Percentiles rank a stretch among this genome's conserved stretches.
phyloP scores from a whole-genome alignment of 441 rosid genomes.

The Geranium incanum region DNA sequence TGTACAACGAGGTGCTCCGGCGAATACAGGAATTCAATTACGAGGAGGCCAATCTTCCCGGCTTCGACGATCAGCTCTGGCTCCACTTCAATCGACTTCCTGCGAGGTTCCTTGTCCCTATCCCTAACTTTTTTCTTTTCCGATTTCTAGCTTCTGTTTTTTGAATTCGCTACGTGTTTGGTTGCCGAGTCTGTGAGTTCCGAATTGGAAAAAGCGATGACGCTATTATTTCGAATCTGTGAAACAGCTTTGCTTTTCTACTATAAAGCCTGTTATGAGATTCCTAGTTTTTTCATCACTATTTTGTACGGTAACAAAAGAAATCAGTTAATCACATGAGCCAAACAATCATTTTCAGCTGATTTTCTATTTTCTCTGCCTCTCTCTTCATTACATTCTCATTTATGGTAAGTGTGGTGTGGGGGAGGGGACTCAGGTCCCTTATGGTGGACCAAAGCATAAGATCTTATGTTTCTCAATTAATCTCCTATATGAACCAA shows the following conservation, averaged over 20 bases:
- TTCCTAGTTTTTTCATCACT: not conserved
- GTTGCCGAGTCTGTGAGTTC: too few species aligned
- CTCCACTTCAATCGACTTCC: slow-evolving; percentile 95
- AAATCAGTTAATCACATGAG: too few species aligned
- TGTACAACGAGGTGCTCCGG: slow-evolving; percentile 62
- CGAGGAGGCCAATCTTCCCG: slow-evolving; percentile 61
- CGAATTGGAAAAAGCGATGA: not conserved
- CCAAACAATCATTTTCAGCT: too few species aligned
- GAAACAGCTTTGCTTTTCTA: not conserved
- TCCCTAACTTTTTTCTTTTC: too few species aligned
- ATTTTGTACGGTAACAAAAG: too few species aligned
- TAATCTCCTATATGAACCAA: not conserved
- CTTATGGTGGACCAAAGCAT: not conserved
- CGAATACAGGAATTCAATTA: slow-evolving; percentile 61
- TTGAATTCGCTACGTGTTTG: too few species aligned
- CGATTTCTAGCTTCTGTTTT: not conserved
- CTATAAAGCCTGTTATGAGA: not conserved
- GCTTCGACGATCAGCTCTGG: slow-evolving; percentile 88
- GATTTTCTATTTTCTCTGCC: too few species aligned
- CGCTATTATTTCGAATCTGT: not conserved
- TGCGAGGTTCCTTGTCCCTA: slow-evolving; percentile 44
- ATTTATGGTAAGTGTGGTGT: too few species aligned
- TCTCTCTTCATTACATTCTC: too few species aligned
- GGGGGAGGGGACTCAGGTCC: not conserved
- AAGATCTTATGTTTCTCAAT: not conserved